Evolutionary conservation across 192 early-diverging fungal genomes (phyloP).

Genomic region (Coemansia brasiliensis): DNA sequence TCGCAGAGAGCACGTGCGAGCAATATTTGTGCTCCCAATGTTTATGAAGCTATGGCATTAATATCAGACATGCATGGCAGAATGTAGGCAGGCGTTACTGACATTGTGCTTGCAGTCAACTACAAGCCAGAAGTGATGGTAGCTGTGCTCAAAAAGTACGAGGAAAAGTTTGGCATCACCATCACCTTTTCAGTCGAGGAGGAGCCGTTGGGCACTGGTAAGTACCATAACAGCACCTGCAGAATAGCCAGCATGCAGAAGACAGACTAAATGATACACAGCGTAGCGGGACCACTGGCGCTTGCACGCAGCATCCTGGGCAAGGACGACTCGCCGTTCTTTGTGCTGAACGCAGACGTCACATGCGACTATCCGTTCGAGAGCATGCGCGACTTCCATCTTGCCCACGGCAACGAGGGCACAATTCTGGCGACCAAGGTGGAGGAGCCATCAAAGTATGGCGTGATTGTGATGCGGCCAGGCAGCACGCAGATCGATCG

Average conservation of each 20-base stretch:
- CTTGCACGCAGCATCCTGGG: constrained; percentile 88
- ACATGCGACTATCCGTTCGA: constrained; percentile 99
- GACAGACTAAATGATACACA: neutral
- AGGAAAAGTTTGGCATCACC: constrained; percentile 85
- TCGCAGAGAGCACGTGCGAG: neutral
- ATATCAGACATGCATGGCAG: neutral
- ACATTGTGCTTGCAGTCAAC: constrained; percentile 98
- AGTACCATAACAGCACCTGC: neutral
- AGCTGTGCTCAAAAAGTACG: constrained; percentile 87
- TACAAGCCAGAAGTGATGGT: constrained; percentile 99
- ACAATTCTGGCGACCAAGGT: constrained; percentile 97
- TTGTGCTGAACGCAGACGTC: constrained; percentile 98
- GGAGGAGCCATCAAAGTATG: constrained; percentile 98
- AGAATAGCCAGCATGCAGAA: neutral
- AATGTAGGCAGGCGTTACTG: constrained; percentile 91
- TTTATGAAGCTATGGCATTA: neutral
- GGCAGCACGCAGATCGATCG: constrained; percentile 77
- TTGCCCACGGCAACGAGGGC: constrained; percentile 87
- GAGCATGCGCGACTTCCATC: constrained; percentile 86
- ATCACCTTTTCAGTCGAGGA: constrained; percentile 97
- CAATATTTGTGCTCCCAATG: neutral
- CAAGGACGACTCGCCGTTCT: constrained; percentile 93
- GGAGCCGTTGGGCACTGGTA: constrained; percentile 90
- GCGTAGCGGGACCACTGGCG: constrained; percentile 85
- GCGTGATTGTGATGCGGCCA: constrained; percentile 88